phyloP scores from a whole-genome alignment of 306 rosid species.

The Fragaria vesca region DNA sequence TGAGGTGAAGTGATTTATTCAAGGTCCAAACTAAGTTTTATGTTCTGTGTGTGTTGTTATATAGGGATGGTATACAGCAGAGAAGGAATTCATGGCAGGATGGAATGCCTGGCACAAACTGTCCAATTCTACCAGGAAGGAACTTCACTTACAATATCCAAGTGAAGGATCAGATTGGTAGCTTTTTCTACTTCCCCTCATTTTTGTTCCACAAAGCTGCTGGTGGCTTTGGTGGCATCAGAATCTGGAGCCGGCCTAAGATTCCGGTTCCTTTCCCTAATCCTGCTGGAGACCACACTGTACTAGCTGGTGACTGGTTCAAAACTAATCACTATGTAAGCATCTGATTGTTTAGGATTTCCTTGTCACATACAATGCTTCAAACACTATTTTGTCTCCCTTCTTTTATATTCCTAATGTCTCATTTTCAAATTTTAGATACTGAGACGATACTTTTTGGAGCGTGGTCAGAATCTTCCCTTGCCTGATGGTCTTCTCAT shows the following conservation, averaged over 20 bases:
- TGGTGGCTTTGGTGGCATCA: conserved; percentile 64
- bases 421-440: conserved; percentile 37
- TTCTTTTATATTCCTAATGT: neutral
- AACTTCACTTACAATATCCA: conserved; percentile 61
- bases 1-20: conserved; percentile 1
- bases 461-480: conserved; percentile 76
- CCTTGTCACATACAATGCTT: neutral
- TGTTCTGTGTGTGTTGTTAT: conserved; percentile 10
- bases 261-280: conserved; percentile 94
- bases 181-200: conserved; percentile 65
- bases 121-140: conserved; percentile 60
- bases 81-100: conserved; percentile 92
- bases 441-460: conserved; percentile 59
- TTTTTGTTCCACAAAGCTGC: conserved; percentile 73
- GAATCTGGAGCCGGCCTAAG: conserved; percentile 89
- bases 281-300: conserved; percentile 77
- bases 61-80: conserved; percentile 91
- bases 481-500: conserved; percentile 86
- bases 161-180: conserved; percentile 67
- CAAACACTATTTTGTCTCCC: neutral
- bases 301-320: conserved; percentile 95
- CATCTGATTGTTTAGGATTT: neutral
- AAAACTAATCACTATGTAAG: conserved; percentile 64
- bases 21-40: neutral
- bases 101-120: conserved; percentile 59